These are phyloP conservation scores for Saccharata proteae DNA, from an alignment of 2,329 filamentous ascomycete genomes.

Conservation along the genomic window DNA sequence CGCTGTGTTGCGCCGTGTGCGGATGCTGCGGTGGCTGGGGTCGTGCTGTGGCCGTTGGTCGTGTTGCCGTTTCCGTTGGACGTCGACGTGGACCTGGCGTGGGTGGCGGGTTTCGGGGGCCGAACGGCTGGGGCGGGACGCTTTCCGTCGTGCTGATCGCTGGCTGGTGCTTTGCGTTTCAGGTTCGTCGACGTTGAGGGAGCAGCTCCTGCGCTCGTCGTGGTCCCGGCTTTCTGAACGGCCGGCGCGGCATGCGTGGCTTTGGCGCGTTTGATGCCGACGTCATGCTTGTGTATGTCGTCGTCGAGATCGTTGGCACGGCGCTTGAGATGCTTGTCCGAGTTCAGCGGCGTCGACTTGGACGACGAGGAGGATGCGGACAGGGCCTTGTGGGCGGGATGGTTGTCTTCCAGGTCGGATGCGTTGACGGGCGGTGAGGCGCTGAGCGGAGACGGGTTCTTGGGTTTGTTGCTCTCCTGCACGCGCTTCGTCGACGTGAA, in stretches of 20 bases:
- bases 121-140: constrained; percentile 10
- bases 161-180: constrained; percentile 35
- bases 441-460: constrained; percentile 49
- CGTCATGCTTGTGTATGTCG: constrained; percentile 23
- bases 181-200: constrained; percentile 19
- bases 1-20: constrained; percentile 23
- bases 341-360: constrained; percentile 20
- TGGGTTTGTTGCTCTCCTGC: constrained; percentile 40
- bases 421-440: constrained; percentile 50
- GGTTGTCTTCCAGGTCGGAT: constrained; percentile 41
- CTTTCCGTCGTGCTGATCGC: constrained; percentile 13
- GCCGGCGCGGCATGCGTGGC: constrained; percentile 17
- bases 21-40: constrained; percentile 18
- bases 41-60: constrained; percentile 8
- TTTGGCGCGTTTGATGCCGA: constrained; percentile 21
- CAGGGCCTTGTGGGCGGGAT: constrained; percentile 26
- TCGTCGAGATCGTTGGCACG: constrained; percentile 29
- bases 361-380: constrained; percentile 20
- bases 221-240: constrained; percentile 19
- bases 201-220: constrained; percentile 17
- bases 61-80: constrained; percentile 1
- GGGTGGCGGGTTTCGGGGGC: constrained; percentile 9
- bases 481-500: constrained; percentile 7
- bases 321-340: constrained; percentile 24
- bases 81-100: constrained; percentile 7